Evolutionary conservation across 2,329 filamentous ascomycete genomes (phyloP).

Genomic region (Trichoderma sp.): DNA sequence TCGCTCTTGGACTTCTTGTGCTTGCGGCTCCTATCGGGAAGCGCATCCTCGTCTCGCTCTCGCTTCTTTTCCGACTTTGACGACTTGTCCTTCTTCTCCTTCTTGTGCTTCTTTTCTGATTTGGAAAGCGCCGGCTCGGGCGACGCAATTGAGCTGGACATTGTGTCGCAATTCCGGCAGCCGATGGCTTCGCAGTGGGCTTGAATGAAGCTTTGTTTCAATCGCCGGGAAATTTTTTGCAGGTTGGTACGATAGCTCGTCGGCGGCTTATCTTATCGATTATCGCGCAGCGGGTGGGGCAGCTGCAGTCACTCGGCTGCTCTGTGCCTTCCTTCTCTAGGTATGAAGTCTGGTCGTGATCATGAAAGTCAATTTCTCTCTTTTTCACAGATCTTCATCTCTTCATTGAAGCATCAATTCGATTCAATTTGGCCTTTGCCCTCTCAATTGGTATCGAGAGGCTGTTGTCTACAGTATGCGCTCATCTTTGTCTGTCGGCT

Average conservation of each 20-base stretch:
- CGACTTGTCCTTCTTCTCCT: constrained; percentile 42
- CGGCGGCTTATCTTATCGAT: constrained; percentile 28
- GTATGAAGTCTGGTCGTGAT: neutral
- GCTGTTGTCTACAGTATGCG: no score
- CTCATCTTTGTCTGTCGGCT: no score
- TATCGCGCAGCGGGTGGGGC: constrained; percentile 22
- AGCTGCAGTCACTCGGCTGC: neutral
- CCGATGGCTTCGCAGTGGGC: neutral
- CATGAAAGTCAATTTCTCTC: neutral
- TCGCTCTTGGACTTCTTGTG: constrained; percentile 56
- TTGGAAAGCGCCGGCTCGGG: constrained; percentile 39
- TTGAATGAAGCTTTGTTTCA: constrained; percentile 13
- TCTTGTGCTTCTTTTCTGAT: constrained; percentile 47
- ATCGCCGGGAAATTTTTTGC: constrained; percentile 23
- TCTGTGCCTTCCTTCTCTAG: neutral
- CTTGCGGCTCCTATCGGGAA: constrained; percentile 48
- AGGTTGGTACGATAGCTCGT: neutral
- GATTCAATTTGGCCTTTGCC: no score
- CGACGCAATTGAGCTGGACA: constrained; percentile 36
- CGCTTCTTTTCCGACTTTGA: constrained; percentile 49
- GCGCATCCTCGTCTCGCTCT: constrained; percentile 47
- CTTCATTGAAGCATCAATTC: no score
- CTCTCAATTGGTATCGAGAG: no score
- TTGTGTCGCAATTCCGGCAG: constrained; percentile 17
- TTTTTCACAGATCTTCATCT: neutral